These are phyloP conservation scores for Sclerotinia nivalis DNA, from an alignment of 2,329 filamentous ascomycete genomes.

Conservation along the genomic window DNA sequence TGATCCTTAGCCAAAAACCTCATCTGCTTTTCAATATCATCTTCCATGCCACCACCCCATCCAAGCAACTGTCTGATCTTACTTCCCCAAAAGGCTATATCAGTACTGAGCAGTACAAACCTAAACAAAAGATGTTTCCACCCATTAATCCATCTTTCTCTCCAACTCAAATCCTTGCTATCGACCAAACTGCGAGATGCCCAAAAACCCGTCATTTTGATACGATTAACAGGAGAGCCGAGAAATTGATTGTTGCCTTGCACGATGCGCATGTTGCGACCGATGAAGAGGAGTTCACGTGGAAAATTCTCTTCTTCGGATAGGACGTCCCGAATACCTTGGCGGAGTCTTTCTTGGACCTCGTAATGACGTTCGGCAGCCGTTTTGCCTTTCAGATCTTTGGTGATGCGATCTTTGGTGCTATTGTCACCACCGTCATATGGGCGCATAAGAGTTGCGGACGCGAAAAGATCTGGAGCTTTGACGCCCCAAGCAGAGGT, in stretches of 20 bases:
- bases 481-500: constrained; percentile 83
- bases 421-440: constrained; percentile 81
- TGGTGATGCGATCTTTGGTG: constrained; percentile 62
- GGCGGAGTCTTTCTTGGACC: constrained; percentile 69
- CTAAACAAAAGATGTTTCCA: constrained; percentile 82
- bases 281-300: constrained; percentile 70
- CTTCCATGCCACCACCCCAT: constrained; percentile 83
- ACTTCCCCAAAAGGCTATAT: constrained; percentile 80
- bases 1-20: constrained; percentile 78
- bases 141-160: constrained; percentile 66
- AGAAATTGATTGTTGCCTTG: constrained; percentile 74
- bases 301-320: constrained; percentile 70
- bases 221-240: constrained; percentile 74
- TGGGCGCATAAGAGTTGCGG: constrained; percentile 83
- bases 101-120: constrained; percentile 71
- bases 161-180: constrained; percentile 62
- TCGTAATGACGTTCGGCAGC: constrained; percentile 66
- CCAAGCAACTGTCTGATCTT: constrained; percentile 77
- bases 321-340: constrained; percentile 64
- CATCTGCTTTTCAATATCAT: constrained; percentile 89
- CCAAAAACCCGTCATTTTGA: constrained; percentile 94
- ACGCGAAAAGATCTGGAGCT: constrained; percentile 87
- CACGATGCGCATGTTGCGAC: constrained; percentile 70
- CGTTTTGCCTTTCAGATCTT: constrained; percentile 54
- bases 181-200: constrained; percentile 81